phyloP scores from a whole-genome alignment of 495 filamentous ascomycete species.

The Penicillium longicatenatum region DNA sequence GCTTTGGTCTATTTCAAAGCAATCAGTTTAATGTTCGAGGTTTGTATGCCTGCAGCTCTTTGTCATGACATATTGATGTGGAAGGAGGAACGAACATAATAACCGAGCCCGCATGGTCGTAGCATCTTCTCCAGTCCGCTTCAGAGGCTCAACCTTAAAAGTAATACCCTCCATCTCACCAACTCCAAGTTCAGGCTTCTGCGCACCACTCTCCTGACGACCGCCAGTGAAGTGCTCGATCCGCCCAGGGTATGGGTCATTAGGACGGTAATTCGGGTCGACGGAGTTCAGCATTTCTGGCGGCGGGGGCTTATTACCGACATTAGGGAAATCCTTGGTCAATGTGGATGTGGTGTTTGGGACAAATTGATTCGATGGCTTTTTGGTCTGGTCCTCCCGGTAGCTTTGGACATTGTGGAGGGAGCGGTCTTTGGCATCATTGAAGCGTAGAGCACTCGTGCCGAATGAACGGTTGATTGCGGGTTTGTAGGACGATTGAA shows the following conservation, averaged over 20 bases:
- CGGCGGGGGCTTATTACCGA: conserved; percentile 57
- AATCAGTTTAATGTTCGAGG: conserved; percentile 1
- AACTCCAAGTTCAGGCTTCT: conserved; percentile 74
- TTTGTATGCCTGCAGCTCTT: background rate
- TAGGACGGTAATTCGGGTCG: conserved; percentile 57
- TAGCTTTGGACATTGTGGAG: conserved; percentile 46
- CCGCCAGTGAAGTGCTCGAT: conserved; percentile 66
- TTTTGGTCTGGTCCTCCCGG: conserved; percentile 55
- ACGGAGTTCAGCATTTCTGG: conserved; percentile 62
- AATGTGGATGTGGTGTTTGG: conserved; percentile 67
- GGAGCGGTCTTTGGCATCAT: conserved; percentile 30
- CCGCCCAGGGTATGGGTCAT: conserved; percentile 59
- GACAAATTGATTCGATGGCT: conserved; percentile 60
- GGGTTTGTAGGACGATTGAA: conserved; percentile 24
- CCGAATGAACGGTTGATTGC: conserved; percentile 38
- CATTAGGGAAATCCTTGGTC: conserved; percentile 60
- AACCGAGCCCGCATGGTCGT: conserved; percentile 85
- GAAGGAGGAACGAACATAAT: conserved; percentile 66
- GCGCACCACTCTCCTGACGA: conserved; percentile 51
- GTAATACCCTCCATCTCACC: conserved; percentile 88
- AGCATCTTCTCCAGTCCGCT: conserved; percentile 75
- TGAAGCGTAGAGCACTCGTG: conserved; percentile 36
- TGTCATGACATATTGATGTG: background rate
- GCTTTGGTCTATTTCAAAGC: conserved; percentile 73
- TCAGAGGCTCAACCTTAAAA: conserved; percentile 87